phyloP scores from a whole-genome alignment of 306 rosid genomes.

The Lathyrus aphaca region DNA sequence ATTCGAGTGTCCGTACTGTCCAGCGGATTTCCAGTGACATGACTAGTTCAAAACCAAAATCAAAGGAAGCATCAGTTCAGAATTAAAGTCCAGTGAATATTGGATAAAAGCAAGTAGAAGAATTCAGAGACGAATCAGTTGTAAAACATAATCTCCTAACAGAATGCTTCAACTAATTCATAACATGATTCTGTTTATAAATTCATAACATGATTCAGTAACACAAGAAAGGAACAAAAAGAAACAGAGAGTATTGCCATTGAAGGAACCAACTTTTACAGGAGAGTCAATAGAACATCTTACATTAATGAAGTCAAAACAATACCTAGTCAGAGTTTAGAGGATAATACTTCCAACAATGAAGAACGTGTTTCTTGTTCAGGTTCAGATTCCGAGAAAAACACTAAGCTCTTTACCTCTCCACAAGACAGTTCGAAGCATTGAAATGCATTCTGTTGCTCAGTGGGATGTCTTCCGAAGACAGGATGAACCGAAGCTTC shows the following conservation, averaged over 20 bases:
- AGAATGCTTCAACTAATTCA: no score
- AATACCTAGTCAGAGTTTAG: slow-evolving; percentile 43
- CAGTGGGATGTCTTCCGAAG: slow-evolving; percentile 94
- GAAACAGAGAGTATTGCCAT: slow-evolving; percentile 39
- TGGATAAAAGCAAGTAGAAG: no score
- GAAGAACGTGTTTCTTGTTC: slow-evolving; percentile 51
- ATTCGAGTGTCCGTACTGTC: no score
- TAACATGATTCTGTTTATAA: no score
- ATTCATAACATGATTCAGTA: no score
- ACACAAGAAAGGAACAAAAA: slow-evolving; percentile 41
- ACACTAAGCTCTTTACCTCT: slow-evolving; percentile 33
- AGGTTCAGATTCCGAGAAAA: slow-evolving; percentile 43
- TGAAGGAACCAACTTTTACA: slow-evolving; percentile 61
- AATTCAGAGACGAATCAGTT: no score
- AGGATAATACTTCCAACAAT: slow-evolving; percentile 37
- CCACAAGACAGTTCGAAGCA: slow-evolving; percentile 33
- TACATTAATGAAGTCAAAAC: slow-evolving; percentile 47
- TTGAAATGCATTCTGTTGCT: slow-evolving; percentile 51
- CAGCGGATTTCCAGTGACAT: no score
- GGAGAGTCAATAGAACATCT: slow-evolving; percentile 64
- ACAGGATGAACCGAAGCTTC: slow-evolving; percentile 87
- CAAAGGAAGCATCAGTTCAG: no score
- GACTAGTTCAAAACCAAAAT: no score
- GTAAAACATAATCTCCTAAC: no score
- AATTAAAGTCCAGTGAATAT: no score